Percentiles rank a stretch among this genome's conserved stretches.
These are phyloP conservation scores for Apiospora koreana DNA, from an alignment of 2,329 filamentous ascomycete species.

Conservation along the genomic window DNA sequence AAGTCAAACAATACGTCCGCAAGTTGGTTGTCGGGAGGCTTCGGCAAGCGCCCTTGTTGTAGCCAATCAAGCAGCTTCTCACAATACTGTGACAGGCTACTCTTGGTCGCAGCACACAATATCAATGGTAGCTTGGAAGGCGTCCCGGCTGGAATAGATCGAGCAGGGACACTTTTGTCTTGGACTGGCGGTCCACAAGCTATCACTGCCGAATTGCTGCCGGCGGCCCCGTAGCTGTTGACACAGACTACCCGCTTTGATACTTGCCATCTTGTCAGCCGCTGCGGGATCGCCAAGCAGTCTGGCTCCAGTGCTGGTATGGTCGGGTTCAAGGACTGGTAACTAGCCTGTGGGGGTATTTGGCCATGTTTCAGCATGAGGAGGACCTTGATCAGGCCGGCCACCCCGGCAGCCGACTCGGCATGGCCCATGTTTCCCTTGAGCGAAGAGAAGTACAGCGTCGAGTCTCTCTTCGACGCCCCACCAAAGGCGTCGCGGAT, in stretches of 20 bases:
- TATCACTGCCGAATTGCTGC: constrained; percentile 30
- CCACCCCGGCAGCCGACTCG: constrained; percentile 32
- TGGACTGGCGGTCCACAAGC: not conserved
- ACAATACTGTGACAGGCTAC: not conserved
- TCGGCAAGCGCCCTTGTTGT: not conserved
- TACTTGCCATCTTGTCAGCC: constrained; percentile 23
- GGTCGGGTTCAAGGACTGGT: constrained; percentile 29
- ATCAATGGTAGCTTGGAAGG: not conserved
- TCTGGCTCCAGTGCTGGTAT: constrained; percentile 24
- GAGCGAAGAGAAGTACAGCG: constrained; percentile 26
- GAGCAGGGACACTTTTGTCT: not conserved
- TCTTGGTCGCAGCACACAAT: not conserved
- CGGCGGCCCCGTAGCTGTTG: constrained; percentile 40
- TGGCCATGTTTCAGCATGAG: constrained; percentile 31
- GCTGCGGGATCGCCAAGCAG: constrained; percentile 19
- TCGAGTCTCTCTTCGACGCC: constrained; percentile 19
- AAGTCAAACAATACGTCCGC: not conserved
- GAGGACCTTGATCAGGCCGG: constrained; percentile 33
- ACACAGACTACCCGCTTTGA: constrained; percentile 34
- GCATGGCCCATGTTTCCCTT: constrained; percentile 34
- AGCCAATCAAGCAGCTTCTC: constrained; percentile 5
- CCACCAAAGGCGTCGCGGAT: constrained; percentile 20
- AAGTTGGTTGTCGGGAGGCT: not conserved
- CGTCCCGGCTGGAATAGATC: too few species aligned
- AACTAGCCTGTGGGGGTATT: constrained; percentile 27